These are phyloP conservation scores for Wallacemonas collosoma DNA, from an alignment of 208 protist species.

Conservation along the genomic window DNA sequence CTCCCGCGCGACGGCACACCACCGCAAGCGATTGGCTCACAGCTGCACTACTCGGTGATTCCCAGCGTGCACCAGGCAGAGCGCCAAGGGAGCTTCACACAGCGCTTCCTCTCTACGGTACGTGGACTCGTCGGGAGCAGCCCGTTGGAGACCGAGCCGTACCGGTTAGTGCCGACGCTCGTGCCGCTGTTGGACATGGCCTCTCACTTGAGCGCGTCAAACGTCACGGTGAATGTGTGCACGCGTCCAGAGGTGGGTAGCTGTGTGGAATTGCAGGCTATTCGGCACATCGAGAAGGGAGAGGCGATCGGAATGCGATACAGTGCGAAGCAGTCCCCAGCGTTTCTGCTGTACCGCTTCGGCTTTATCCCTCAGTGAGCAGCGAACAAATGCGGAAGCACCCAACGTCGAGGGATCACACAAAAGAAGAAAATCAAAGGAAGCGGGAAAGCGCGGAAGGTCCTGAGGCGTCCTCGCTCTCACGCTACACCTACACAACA, in stretches of 20 bases:
- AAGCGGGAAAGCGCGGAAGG: neutral
- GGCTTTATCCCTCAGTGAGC: slow-evolving; percentile 69
- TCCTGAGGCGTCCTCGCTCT: no score
- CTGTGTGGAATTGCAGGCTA: slow-evolving; percentile 71
- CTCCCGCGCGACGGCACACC: slow-evolving; percentile 56
- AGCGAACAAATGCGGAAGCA: no score
- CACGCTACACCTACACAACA: no score
- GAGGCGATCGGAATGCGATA: slow-evolving; percentile 78
- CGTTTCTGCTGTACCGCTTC: slow-evolving; percentile 81
- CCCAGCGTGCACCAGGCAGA: slow-evolving; percentile 56
- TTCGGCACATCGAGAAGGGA: slow-evolving; percentile 66
- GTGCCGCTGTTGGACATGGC: slow-evolving; percentile 78
- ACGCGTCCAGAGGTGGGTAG: slow-evolving; percentile 41
- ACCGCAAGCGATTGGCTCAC: slow-evolving; percentile 53
- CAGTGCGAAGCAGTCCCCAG: slow-evolving; percentile 58
- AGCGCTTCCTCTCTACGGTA: neutral
- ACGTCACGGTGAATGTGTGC: slow-evolving; percentile 70
- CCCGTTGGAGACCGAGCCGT: slow-evolving; percentile 38
- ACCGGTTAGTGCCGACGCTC: slow-evolving; percentile 73
- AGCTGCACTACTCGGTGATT: slow-evolving; percentile 63
- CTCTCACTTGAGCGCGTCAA: slow-evolving; percentile 61
- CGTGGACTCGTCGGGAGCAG: slow-evolving; percentile 46
- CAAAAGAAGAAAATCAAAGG: neutral
- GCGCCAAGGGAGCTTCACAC: slow-evolving; percentile 40
- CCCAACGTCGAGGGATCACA: no score